Evolutionary conservation across 2,329 filamentous ascomycete species (phyloP), one percentile per base, ranked within the genome.

Genomic region (Epichloe scottii): DNA sequence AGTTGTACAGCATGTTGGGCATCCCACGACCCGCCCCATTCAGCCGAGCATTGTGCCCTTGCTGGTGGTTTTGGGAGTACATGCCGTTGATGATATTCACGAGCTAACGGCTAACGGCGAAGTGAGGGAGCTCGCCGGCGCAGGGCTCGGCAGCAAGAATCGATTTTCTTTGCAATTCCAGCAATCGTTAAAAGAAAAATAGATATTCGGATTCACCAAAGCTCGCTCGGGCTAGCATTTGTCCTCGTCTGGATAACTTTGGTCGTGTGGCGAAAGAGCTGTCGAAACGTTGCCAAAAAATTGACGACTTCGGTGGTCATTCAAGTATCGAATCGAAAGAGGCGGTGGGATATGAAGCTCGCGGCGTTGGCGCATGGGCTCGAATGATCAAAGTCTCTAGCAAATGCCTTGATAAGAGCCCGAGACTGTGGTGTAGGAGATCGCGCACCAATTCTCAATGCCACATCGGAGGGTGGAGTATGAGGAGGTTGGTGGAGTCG

Each of bases 31-130:
- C 68, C 54, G 64, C 65, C 70, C 68, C 68, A 63, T 89, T 89
- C 68, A 89, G 78, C 70, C 87, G 82, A 70, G 78, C 79, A 71
- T 83, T 83, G 66, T 88, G 85, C 66, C 81, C 81, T 70, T 84
- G 82, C 65, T 86, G 82, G 65, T 78, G 82, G 64, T 75, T 76
- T 67, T 87, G 82, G 63, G 80, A 81, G 74, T 84, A 89, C 85
- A 89, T 89, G 66, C 76, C 75, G 67, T 57, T 50, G 58, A 41
- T 21, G 17, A 54, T 52, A 54, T 50, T 57, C 54, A 52, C 51
- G 46, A 51, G 51, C 53, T 52, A 54, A 49, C 55, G 49, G 50
- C 53, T 54, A 46, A 49, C 42, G 43, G 49, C 39, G 52, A 42
- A 39, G 45, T 51, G 38, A 42, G 46, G 54, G 51, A 53, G 55